Evolutionary conservation across 2,329 filamentous ascomycete species (phyloP).

Genomic region (Alternaria sp.): DNA sequence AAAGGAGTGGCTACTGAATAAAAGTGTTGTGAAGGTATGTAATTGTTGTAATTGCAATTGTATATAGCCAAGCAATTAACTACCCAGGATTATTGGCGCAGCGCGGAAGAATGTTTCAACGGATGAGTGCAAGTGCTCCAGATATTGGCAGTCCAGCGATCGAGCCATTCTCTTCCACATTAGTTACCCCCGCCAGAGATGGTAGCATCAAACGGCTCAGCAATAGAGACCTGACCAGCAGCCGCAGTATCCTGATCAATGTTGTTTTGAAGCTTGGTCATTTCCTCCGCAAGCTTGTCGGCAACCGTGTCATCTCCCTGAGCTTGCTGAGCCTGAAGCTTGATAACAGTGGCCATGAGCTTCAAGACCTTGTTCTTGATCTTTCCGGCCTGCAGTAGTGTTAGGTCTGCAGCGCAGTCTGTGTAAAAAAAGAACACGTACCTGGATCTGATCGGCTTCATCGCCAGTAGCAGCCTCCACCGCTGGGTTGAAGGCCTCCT

Average conservation of each 20-base stretch:
- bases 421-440: conserved; percentile 3
- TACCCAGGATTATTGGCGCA: not conserved
- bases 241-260: conserved; percentile 56
- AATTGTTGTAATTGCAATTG: not conserved
- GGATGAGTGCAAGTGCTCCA: too few species aligned
- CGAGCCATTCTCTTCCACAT: not conserved
- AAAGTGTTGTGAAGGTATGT: not conserved
- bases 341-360: conserved; percentile 60
- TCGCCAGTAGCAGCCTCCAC: conserved; percentile 56
- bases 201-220: conserved; percentile 35
- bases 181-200: conserved; percentile 29
- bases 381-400: conserved; percentile 57
- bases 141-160: not conserved
- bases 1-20: not conserved
- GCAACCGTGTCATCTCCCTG: conserved; percentile 56
- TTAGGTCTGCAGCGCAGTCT: not conserved
- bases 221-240: conserved; percentile 54
- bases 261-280: conserved; percentile 62
- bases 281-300: conserved; percentile 55
- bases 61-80: not conserved
- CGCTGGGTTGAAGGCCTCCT: conserved; percentile 60
- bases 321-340: conserved; percentile 60
- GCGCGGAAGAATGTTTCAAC: not conserved
- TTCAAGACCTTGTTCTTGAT: conserved; percentile 68
- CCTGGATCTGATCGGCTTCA: conserved; percentile 53